Base-by-base conservation (phyloP, 2,329 filamentous ascomycete genomes). In the Pseudomassariella vexata region DNA sequence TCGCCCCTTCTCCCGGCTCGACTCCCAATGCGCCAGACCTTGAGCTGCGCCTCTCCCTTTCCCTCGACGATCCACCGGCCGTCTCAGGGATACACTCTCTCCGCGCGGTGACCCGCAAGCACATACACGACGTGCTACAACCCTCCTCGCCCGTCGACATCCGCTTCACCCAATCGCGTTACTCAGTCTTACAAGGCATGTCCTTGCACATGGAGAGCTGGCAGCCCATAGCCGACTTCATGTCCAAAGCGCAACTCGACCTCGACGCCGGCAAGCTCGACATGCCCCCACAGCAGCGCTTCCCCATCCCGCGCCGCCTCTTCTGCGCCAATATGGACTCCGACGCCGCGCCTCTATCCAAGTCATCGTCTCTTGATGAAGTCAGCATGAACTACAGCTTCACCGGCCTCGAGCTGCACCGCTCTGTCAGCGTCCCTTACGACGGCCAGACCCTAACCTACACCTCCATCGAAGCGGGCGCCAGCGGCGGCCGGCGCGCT, bases 341-440 rank as follows among this genome's bases (percentile, higher is more conserved):
- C n/a, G 19, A 37, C 15, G 18, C n/a, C n/a, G n/a, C n/a, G n/a
- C n/a, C n/a, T n/a, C n/a, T n/a, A n/a, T n/a, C n/a, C n/a, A n/a
- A n/a, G n/a, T n/a, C n/a, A n/a, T n/a, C n/a, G n/a, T n/a, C n/a
- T n/a, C n/a, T n/a, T n/a, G n/a, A n/a, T 15, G 32, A 30, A 31
- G 16, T 27, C 14, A 43, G 18, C 37, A 61, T 44, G 34, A 37
- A 45, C 9, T 68, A 68, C 52, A 39, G 60, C 11, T 73, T 76
- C 48, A 57, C 60, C 28, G 70, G 71, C 6, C 56, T 74, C 2
- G 71, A 78, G 44, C 56, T 76, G 23, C 69, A 66, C 27, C 67
- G 68, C 36, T 52, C 57, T 16, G 51, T 67, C 28, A 55, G 65
- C 8, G 52, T 63, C 23, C 48, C 59, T 3, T 68, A 64, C 49